A percentile compares a stretch with the other conserved stretches of the same genome.
Evolutionary conservation across 441 rosid genomes (phyloP).

Genomic region (Brassica hybrid): DNA sequence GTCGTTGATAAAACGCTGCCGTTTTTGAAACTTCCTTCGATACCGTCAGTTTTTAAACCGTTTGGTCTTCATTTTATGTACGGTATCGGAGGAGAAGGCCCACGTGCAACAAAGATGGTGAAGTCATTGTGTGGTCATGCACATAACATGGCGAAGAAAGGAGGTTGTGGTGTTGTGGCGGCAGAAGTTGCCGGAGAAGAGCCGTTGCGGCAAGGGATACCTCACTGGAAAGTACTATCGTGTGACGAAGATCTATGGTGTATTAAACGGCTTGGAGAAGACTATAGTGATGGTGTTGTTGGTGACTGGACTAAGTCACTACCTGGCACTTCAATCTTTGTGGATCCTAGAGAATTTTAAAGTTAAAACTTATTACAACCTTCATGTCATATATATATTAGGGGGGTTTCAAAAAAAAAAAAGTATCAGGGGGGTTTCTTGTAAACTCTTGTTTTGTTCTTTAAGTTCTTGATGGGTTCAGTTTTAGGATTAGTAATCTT

Average conservation of each 20-base stretch:
- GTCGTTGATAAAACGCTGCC: constrained; percentile 73
- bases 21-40: constrained; percentile 78
- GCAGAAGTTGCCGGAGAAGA: constrained; percentile 79
- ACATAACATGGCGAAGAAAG: constrained; percentile 74
- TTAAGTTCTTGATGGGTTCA: constrained; percentile 5
- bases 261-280: constrained; percentile 83
- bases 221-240: constrained; percentile 87
- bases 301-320: constrained; percentile 98
- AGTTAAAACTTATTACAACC: background rate
- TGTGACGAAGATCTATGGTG: constrained; percentile 94
- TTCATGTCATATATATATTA: background rate
- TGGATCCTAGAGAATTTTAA: constrained; percentile 94
- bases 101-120: constrained; percentile 62
- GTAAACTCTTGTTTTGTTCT: background rate
- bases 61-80: constrained; percentile 82
- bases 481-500: constrained; percentile 25
- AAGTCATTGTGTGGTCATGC: constrained; percentile 72
- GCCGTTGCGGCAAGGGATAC: constrained; percentile 77
- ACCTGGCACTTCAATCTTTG: constrained; percentile 85
- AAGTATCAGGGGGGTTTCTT: background rate
- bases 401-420: background rate
- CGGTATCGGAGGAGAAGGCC: constrained; percentile 92
- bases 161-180: constrained; percentile 76
- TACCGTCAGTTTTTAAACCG: constrained; percentile 80
- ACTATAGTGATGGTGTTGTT: constrained; percentile 77